These are phyloP conservation scores for Stachybotrys echinatus DNA, from an alignment of 2,329 filamentous ascomycete species.

Conservation along the genomic window DNA sequence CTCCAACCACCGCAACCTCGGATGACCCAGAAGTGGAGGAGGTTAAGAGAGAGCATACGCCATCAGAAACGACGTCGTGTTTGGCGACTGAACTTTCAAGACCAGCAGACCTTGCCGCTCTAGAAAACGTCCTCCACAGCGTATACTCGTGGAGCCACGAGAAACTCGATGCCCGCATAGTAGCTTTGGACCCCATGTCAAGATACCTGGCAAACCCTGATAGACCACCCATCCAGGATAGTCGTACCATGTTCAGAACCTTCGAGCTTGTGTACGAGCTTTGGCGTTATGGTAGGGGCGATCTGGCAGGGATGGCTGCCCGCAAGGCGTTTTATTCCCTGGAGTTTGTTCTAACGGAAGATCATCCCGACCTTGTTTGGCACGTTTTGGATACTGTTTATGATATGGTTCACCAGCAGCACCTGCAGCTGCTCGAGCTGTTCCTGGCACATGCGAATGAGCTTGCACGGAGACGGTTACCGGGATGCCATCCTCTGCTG, in stretches of 20 bases:
- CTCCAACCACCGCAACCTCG: conserved; percentile 11
- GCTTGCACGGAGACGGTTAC: conserved; percentile 20
- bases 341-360: conserved; percentile 29
- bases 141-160: conserved; percentile 27
- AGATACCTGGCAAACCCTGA: conserved; percentile 27
- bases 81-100: conserved; percentile 10
- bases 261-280: conserved; percentile 32
- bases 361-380: conserved; percentile 31
- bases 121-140: conserved; percentile 27
- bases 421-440: conserved; percentile 25
- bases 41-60: not conserved
- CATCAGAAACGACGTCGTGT: too few relatives aligned
- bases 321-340: conserved; percentile 27
- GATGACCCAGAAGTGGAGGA: too few relatives aligned
- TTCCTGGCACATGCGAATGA: conserved; percentile 26
- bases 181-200: conserved; percentile 27
- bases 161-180: conserved; percentile 23
- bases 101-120: conserved; percentile 17
- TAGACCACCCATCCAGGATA: conserved; percentile 29
- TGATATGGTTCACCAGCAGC: conserved; percentile 29
- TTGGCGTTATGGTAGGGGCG: conserved; percentile 27
- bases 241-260: conserved; percentile 33
- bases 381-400: conserved; percentile 32
- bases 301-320: conserved; percentile 29
- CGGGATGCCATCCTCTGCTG: conserved; percentile 25